A percentile compares a stretch with the other conserved stretches of the same genome.
phyloP scores from a whole-genome alignment of 1,284 basidiomycete genomes.

The Apiotrichum veenhuisii region DNA sequence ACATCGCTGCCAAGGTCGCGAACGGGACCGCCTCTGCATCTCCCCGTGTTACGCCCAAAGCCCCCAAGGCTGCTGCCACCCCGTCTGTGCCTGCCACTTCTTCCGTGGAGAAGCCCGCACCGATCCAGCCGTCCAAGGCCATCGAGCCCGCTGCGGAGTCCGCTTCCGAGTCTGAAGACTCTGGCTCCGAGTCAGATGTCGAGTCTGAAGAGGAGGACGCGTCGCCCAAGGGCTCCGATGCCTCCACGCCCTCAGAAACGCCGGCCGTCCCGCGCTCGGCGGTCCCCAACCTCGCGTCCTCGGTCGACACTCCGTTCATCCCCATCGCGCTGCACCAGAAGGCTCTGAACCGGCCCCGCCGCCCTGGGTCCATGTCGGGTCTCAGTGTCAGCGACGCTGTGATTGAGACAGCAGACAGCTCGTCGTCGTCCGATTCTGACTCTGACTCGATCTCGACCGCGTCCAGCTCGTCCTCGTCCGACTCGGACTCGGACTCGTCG shows the following conservation, averaged over 20 bases:
- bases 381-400: constrained; percentile 42
- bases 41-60: not conserved
- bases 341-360: constrained; percentile 24
- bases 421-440: constrained; percentile 16
- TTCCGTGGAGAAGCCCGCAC: not conserved
- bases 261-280: not conserved
- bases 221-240: not conserved
- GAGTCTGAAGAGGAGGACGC: not conserved
- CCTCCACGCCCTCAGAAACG: not conserved
- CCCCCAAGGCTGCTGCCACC: not conserved
- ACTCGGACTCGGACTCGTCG: constrained; percentile 6
- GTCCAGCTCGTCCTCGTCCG: constrained; percentile 6
- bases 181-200: not conserved
- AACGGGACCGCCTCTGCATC: constrained; percentile 3
- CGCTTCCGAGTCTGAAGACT: not conserved
- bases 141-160: not conserved
- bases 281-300: not conserved
- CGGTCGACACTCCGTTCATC: constrained; percentile 11
- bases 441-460: constrained; percentile 3
- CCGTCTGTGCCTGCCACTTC: not conserved
- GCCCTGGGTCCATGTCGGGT: constrained; percentile 35
- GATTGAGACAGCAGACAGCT: constrained; percentile 39
- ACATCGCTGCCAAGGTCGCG: constrained; percentile 20
- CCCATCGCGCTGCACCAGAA: constrained; percentile 28
- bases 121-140: not conserved